Evolutionary conservation across 148 eudicot genomes (phyloP), one percentile per base, ranked within the genome.

Genomic region (Chenopodium suecicum): DNA sequence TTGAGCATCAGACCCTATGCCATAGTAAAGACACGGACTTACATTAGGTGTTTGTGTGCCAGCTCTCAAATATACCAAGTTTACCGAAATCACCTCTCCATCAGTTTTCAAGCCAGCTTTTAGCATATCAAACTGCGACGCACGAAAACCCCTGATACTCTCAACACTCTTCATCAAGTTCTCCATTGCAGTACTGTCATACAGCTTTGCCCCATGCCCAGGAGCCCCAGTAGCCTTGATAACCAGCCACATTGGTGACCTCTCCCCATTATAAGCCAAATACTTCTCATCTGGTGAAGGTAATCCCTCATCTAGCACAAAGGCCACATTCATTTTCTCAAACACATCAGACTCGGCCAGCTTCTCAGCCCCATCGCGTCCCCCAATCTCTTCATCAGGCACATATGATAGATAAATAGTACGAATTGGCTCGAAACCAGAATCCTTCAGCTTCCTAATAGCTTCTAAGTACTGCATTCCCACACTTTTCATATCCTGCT

Each of bases 381-480:
- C 98, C 50, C 99, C 99, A 78, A 95, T 92, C 81, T 95, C 98
- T 87, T 95, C 98, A 82, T 95, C 98, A 9, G 96, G 98, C 32
- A 93, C 97, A 70, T 90, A 95, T 4, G 98, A 88, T 78, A 96
- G 70, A 81, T 94, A 94, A 11, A 95, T 84, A 5, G 89, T 89
- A 52, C 99, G 94, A 68, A 84, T 25, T 4, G 98, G 99, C 84
- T 83, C 84, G 68, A 92, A 95, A 23, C 94, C 94, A 4, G 90
- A 84, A 41, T 78, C 76, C 85, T 92, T 90, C 72, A 96, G 88
- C 78, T 88, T 90, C 32, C 95, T 83, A 56, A 96, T 91, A 27
- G 99, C 99, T 82, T 96, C 99, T 48, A 96, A 81, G 86, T 96
- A 90, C 82, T 96, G 99, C 82, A 96, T 67, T n/a, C 99, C 98